Base-by-base conservation (phyloP, 2,329 filamentous ascomycete species). In the Podosphaera fusca region DNA sequence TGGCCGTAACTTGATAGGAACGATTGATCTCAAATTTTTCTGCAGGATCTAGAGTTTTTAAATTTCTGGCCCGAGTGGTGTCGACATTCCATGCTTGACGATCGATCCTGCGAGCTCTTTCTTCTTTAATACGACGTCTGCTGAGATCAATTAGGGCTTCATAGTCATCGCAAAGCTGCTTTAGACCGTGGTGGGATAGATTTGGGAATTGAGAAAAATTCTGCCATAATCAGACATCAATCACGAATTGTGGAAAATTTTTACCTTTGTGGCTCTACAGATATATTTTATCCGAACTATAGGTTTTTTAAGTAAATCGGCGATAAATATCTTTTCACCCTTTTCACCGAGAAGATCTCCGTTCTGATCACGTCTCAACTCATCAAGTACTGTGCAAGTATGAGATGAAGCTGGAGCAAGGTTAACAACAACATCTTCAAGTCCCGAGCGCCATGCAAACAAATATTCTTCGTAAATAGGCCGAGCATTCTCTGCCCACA, bases 401-500 rank as follows among this genome's bases (percentile, higher is more conserved):
- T 70, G 71, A 1, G 71, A 70, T 21, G 57, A 3, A 33, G 80
- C 78, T 6, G 87, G 85, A 1, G 87, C 88, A 38, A 96, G 79
- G 66, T 95, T 96, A 63, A 98, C 87, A 55, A 96, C 81, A 29
- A 98, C 80, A 67, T 94, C 89, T 65, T 95, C 85, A 69, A 96
- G 98, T 0, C 92, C 92, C 53, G 96, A 76, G 35, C 88, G 79
- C 92, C 92, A 98, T 6, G 84, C 82, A 65, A 81, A 80, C 36
- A 96, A 75, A 67, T 96, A 98, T 65, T 87, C 82, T 59, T 81
- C 75, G 67, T 98, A 98, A 8, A 90, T 77, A 57, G 82, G 80
- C 51, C 85, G 79, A 0, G 87, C 82, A 29, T 78, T 80, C 57
- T 87, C 79, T 1, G 89, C 84, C 92, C 92, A 98, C 46, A 75